Evolutionary conservation across 169 alveolate genomes (phyloP), one percentile per base, ranked within the genome.

Genomic region (Plasmodium falciparum): DNA sequence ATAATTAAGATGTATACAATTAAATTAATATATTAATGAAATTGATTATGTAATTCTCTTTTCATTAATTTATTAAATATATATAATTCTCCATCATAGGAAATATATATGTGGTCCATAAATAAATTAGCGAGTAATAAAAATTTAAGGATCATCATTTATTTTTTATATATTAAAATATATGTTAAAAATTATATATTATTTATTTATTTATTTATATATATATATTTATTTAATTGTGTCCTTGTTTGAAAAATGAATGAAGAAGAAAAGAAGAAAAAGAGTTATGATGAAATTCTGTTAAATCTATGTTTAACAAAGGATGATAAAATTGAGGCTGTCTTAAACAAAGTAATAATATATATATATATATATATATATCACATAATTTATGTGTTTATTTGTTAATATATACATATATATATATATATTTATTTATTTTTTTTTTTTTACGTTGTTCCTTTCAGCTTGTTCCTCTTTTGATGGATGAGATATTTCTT

Each of bases 301-400:
- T 62, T 80, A 69, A 70, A 80, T 20, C 70, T 80, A 52, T 80
- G 74, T 26, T 63, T 80, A 50, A 80, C 90, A 2, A 69, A 56
- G 45, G 90, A 80, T 70, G 83, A 80, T 50, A 80, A 69, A 61
- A 80, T 80, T 67, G 76, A 56, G 39, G 50, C 50, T 69, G 90
- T 80, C 80, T 70, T 80, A 59, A 56, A 56, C 43, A 80, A 80
- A 9, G 90, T 80, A 80, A 80, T 45, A n/a, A 8, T 78, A 17
- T 45, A 24, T 8, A 20, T 6, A 62, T 49, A 59, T 74, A 49
- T 49, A 20, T 43, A 24, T 65, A 29, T 8, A 65, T 22, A 20
- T 17, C 8, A 33, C 7, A 56, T 11, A 13, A 56, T 6, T 15
- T 11, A n/a, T 11, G 22, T 56, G 9, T 2, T 20, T 15, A 15